Percentiles rank a stretch among this genome's conserved stretches.
These are phyloP conservation scores for Cryptococcus jaspeensis DNA, from an alignment of 1,284 basidiomycete genomes.

Conservation along the genomic window DNA sequence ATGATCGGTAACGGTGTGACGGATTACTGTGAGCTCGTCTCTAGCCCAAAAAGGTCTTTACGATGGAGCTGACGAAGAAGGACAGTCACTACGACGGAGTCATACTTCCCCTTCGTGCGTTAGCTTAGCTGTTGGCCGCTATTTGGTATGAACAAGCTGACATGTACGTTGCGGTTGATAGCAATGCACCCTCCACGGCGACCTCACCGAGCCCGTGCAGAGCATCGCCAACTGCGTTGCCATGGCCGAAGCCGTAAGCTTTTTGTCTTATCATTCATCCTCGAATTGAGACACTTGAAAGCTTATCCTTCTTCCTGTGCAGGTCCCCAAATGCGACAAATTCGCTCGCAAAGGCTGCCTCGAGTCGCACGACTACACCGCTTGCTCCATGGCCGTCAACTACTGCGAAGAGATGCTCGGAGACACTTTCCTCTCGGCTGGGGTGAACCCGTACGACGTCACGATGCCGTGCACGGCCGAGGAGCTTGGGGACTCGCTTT, in stretches of 20 bases:
- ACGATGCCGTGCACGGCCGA: slow-evolving; percentile 59
- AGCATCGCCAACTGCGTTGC: slow-evolving; percentile 40
- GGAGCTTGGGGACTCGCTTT: slow-evolving; percentile 48
- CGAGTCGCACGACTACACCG: slow-evolving; percentile 57
- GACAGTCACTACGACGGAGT: slow-evolving; percentile 35
- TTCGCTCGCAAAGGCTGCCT: slow-evolving; percentile 37
- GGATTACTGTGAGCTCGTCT: slow-evolving; percentile 38
- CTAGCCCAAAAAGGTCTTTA: not conserved
- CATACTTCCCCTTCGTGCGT: slow-evolving; percentile 45
- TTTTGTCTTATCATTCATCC: not conserved
- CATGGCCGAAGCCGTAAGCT: slow-evolving; percentile 44
- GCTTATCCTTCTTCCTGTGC: not conserved
- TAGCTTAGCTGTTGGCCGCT: not conserved
- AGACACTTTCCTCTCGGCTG: slow-evolving; percentile 35
- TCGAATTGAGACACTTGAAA: too few species aligned
- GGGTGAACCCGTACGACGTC: slow-evolving; percentile 61
- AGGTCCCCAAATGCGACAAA: slow-evolving; percentile 46
- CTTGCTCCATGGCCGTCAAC: slow-evolving; percentile 61
- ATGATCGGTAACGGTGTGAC: slow-evolving; percentile 70
- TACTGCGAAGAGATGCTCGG: slow-evolving; percentile 58
- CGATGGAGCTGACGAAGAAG: not conserved
- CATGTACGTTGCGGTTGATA: not conserved
- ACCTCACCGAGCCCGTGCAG: slow-evolving; percentile 40
- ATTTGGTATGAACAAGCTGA: not conserved
- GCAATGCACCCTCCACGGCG: slow-evolving; percentile 46